A percentile compares a stretch with the other conserved stretches of the same genome.
Conservation (phyloP, 2,329 filamentous ascomycete genomes). For the Aspergillus tubingensis region DNA sequence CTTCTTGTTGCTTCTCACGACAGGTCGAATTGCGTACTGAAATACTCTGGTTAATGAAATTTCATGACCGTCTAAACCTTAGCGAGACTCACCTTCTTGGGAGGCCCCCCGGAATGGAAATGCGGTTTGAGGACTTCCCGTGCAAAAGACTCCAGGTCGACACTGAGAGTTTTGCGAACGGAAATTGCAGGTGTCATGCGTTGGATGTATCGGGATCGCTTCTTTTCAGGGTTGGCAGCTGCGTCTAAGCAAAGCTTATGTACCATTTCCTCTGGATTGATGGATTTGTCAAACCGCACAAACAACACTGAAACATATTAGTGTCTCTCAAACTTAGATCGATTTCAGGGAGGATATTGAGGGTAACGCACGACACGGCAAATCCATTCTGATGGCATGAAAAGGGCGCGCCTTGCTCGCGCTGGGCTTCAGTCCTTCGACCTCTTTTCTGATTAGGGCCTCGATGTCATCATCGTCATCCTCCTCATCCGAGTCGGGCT, state of each 20-base stretch:
- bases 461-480: constrained; percentile 59
- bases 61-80: not conserved
- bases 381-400: constrained; percentile 55
- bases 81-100: constrained; percentile 54
- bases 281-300: constrained; percentile 57
- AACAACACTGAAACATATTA: constrained; percentile 41
- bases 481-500: constrained; percentile 33
- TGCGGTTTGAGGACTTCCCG: constrained; percentile 59
- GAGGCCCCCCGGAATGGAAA: constrained; percentile 56
- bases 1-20: constrained; percentile 60
- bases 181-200: constrained; percentile 61
- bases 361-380: constrained; percentile 46
- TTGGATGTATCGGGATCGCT: constrained; percentile 60
- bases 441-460: constrained; percentile 60
- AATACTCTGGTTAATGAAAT: not conserved
- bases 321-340: constrained; percentile 14
- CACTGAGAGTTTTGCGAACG: constrained; percentile 59
- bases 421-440: constrained; percentile 55
- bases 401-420: constrained; percentile 52
- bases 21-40: constrained; percentile 65
- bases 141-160: constrained; percentile 59
- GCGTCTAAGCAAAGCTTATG: constrained; percentile 61
- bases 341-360: not conserved
- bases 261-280: constrained; percentile 63
- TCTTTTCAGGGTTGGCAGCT: constrained; percentile 51